Evolutionary conservation across 805 yeast genomes (phyloP), one percentile per base, ranked within the genome.

Genomic region (Zygoascus ofunaensis): DNA sequence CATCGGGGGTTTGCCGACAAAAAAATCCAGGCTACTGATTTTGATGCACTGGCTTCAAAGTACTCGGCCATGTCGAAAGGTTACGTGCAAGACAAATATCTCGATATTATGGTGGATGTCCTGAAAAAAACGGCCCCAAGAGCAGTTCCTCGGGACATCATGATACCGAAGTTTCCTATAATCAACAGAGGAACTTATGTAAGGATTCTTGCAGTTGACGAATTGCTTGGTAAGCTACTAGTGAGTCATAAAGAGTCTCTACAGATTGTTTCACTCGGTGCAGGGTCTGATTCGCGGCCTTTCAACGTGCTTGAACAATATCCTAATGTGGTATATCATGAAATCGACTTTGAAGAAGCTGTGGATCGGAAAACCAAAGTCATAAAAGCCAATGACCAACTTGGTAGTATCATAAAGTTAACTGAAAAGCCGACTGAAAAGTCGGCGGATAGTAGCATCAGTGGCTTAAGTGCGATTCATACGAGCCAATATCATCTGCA

Each of bases 201-300:
- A 38, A 60, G 83, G 26, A 70, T 76, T 0, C 51, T 46, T 15
- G 67, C 71, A 42, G 66, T 77, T 24, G 72, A 74, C 49, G 20
- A 34, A 30, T 18, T 44, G 7, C 52, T 76, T 5, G 60, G 74
- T 1, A 53, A 53, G 37, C 74, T 74, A 46, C 51, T 72, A 3
- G 35, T 32, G 36, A 46, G 44, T 5, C 54, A 58, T 36, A 42
- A 23, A 7, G 35, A 34, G 33, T 48, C 44, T 38, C 53, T 24
- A 33, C 70, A 82, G 55, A 71, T 83, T 14, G 63, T 84, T 1
- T 80, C 87, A 1, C 57, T 83, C n/a, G 94, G 94, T 0, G 80
- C 89, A 2, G 94, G 94, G 4, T 80, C 85, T 14, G 94, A 84
- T 54, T 81, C 92, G 0, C 58, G 90, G 43, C 71, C 74, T 14